Evolutionary conservation across 441 rosid genomes (phyloP).

Genomic region (Populus hybrid): DNA sequence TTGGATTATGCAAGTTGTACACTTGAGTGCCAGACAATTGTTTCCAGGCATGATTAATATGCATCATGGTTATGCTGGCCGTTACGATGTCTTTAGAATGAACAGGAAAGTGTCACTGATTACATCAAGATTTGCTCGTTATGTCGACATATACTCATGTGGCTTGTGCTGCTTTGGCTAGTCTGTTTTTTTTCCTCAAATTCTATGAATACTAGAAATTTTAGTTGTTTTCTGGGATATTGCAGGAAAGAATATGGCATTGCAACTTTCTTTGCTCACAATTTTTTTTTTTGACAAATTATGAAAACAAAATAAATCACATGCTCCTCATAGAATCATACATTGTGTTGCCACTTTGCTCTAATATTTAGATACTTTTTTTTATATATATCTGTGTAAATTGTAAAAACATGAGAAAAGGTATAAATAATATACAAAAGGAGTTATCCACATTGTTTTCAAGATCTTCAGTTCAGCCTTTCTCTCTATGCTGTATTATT

Average conservation of each 20-base stretch:
- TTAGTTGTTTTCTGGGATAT: not conserved
- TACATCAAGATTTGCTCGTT: not conserved
- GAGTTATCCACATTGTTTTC: not conserved
- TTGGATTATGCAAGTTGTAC: not conserved
- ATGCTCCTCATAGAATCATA: not conserved
- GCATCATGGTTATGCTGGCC: not conserved
- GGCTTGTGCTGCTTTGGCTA: too few relatives aligned
- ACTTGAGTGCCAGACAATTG: not conserved
- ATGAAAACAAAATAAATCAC: not conserved
- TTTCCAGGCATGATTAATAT: not conserved
- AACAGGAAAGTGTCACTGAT: not conserved
- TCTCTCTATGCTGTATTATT: not conserved
- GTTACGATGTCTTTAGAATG: not conserved
- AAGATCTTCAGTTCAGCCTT: not conserved
- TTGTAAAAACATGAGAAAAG: not conserved
- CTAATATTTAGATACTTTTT: not conserved
- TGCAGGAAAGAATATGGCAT: not conserved
- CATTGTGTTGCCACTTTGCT: not conserved
- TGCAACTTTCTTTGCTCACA: not conserved
- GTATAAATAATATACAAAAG: not conserved
- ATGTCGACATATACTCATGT: not conserved
- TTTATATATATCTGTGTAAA: not conserved
- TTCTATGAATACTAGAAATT: too few relatives aligned
- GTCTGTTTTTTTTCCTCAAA: too few relatives aligned
- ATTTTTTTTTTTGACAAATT: too few relatives aligned